Conservation (phyloP, 352 stramenopile species). For the Pseudoperonospora humuli region DNA sequence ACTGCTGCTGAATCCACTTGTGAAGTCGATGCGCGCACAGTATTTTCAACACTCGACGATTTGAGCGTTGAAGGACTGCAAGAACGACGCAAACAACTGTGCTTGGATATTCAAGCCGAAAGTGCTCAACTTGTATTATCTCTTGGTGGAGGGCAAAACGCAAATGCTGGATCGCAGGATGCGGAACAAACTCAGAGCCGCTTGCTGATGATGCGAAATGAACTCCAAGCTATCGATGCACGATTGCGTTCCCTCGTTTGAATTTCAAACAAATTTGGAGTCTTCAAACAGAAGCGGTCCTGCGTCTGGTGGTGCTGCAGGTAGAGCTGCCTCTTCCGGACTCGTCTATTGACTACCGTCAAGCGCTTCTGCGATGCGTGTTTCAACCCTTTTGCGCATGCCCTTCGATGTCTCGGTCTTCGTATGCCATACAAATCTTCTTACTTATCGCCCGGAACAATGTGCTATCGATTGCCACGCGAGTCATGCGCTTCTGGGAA, state of each 20-base stretch:
- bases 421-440: too few species aligned
- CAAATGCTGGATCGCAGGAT: conserved; percentile 1
- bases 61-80: conserved; percentile 18
- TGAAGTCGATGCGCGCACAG: neutral
- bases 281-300: neutral
- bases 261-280: neutral
- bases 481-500: too few species aligned
- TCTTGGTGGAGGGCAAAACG: conserved; percentile 10
- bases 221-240: conserved; percentile 21
- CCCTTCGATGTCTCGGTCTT: too few species aligned
- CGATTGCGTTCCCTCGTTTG: conserved; percentile 1
- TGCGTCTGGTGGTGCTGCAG: neutral
- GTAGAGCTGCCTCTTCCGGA: too few species aligned
- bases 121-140: conserved; percentile 40
- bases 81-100: conserved; percentile 35
- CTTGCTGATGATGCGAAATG: conserved; percentile 14
- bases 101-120: conserved; percentile 43
- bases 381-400: too few species aligned
- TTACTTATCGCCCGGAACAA: too few species aligned
- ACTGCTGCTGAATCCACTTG: neutral
- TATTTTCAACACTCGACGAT: conserved; percentile 5
- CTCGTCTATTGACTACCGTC: too few species aligned
- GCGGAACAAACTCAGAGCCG: conserved; percentile 7
- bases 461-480: too few species aligned
- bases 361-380: too few species aligned